Conservation (phyloP, 495 filamentous ascomycete genomes). For the Penicillium antarcticum region DNA sequence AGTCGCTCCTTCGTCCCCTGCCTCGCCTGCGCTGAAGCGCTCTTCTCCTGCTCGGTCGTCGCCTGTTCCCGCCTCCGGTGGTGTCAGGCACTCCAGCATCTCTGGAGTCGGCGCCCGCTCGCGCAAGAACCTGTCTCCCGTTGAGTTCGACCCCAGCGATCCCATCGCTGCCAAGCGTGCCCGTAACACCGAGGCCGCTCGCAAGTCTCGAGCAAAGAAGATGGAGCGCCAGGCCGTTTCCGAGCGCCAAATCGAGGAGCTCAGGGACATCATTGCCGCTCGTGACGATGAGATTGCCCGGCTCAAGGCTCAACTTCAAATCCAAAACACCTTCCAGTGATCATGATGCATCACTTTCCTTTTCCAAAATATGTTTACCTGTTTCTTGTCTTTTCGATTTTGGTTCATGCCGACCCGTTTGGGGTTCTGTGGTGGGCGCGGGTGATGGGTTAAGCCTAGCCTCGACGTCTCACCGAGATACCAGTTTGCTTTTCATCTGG, state of each 20-base stretch:
- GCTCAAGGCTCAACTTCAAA: conserved; percentile 27
- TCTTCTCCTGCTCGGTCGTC: conserved; percentile 41
- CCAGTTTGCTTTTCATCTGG: conserved; percentile 13
- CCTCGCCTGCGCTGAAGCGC: conserved; percentile 30
- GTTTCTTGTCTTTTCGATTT: conserved; percentile 12
- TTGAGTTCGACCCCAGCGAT: conserved; percentile 57
- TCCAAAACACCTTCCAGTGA: conserved; percentile 19
- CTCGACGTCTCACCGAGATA: conserved; percentile 27
- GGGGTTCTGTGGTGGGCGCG: conserved; percentile 30
- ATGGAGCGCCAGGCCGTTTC: conserved; percentile 64
- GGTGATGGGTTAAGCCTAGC: conserved; percentile 30
- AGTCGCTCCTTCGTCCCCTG: conserved; percentile 7
- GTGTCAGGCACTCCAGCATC: conserved; percentile 61
- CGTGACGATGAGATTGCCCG: conserved; percentile 62
- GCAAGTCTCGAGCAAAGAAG: conserved; percentile 88
- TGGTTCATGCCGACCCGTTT: conserved; percentile 10
- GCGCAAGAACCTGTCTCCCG: conserved; percentile 77
- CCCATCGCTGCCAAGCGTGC: conserved; percentile 86
- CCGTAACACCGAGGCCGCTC: conserved; percentile 90
- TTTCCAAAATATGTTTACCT: conserved; percentile 7
- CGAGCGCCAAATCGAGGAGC: conserved; percentile 48
- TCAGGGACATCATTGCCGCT: conserved; percentile 45
- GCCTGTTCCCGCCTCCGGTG: conserved; percentile 21
- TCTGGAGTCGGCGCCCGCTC: conserved; percentile 68
- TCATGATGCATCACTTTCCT: conserved; percentile 10